Percentiles rank a stretch among this genome's conserved stretches.
These are phyloP conservation scores for Verbascum thapsus DNA, from an alignment of 257 asterid species.

Conservation along the genomic window DNA sequence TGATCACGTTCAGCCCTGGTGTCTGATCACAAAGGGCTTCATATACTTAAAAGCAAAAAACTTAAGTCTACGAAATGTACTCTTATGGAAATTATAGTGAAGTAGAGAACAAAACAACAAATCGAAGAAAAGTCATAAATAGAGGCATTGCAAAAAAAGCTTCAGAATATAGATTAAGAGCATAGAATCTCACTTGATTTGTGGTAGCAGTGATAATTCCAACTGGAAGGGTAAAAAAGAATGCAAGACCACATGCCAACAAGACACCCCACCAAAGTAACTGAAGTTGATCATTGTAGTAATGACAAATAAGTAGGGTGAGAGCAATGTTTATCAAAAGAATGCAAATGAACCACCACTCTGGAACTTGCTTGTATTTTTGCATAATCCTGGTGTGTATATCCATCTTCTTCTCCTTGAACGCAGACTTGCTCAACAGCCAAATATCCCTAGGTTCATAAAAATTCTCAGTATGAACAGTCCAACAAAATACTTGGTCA, in stretches of 20 bases:
- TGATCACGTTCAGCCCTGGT: constrained; percentile 88
- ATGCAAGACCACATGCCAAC: constrained; percentile 82
- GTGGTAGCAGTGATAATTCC: constrained; percentile 90
- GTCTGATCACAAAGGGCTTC: constrained; percentile 43
- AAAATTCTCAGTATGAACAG: constrained; percentile 29
- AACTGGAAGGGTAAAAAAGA: constrained; percentile 83
- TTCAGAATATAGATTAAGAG: neutral
- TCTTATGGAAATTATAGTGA: neutral
- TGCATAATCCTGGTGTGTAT: constrained; percentile 91
- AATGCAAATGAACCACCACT: constrained; percentile 83
- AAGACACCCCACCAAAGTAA: constrained; percentile 99
- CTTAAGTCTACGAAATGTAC: neutral
- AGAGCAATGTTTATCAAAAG: constrained; percentile 58
- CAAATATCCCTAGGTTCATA: constrained; percentile 61
- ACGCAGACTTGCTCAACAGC: constrained; percentile 79
- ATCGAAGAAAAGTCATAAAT: neutral
- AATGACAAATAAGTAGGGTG: constrained; percentile 70
- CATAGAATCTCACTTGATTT: constrained; percentile 62
- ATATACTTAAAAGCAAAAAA: neutral
- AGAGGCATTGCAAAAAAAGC: constrained; percentile 15
- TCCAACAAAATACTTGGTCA: constrained; percentile 8
- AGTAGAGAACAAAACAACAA: neutral
- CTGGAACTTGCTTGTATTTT: constrained; percentile 83
- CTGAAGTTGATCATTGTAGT: constrained; percentile 72
- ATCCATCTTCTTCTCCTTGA: constrained; percentile 72